Conservation (phyloP, 306 rosid species). For the Aeschynomene evenia region DNA sequence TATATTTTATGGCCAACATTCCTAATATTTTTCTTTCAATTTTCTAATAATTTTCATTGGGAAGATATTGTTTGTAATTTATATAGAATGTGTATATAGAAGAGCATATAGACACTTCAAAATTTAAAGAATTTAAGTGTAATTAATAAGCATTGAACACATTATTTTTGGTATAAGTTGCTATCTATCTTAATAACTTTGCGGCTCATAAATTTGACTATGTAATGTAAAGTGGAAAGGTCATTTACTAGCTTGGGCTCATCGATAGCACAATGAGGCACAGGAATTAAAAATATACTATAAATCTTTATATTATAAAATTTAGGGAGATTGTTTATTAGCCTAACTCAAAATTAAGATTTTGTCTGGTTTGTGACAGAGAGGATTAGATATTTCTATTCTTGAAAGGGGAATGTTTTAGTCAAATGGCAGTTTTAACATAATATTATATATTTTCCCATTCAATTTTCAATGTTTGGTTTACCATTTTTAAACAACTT, state of each 20-base stretch:
- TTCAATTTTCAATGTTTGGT: not conserved
- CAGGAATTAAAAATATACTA: not conserved
- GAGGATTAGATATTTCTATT: not conserved
- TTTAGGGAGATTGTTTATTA: not conserved
- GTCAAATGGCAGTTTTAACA: not conserved
- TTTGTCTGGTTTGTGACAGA: not conserved
- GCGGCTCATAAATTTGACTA: not conserved
- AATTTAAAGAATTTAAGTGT: too few species aligned
- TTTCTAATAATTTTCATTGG: too few species aligned
- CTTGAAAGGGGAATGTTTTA: not conserved
- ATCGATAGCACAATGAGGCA: not conserved
- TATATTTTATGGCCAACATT: not conserved
- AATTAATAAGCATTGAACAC: not conserved
- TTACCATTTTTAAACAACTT: not conserved
- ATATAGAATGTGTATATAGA: not conserved
- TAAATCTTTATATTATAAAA: not conserved
- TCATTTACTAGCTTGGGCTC: not conserved
- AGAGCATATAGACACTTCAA: too few species aligned
- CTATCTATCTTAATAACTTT: not conserved
- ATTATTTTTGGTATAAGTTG: not conserved
- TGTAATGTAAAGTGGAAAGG: not conserved
- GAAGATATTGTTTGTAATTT: too few species aligned
- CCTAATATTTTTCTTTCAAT: not conserved
- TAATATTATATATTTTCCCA: not conserved
- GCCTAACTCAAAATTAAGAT: not conserved